Percentiles rank a stretch among this genome's conserved stretches.
phyloP scores from a whole-genome alignment of 108 stramenopile species.

The Cyclotella kingstonii region DNA sequence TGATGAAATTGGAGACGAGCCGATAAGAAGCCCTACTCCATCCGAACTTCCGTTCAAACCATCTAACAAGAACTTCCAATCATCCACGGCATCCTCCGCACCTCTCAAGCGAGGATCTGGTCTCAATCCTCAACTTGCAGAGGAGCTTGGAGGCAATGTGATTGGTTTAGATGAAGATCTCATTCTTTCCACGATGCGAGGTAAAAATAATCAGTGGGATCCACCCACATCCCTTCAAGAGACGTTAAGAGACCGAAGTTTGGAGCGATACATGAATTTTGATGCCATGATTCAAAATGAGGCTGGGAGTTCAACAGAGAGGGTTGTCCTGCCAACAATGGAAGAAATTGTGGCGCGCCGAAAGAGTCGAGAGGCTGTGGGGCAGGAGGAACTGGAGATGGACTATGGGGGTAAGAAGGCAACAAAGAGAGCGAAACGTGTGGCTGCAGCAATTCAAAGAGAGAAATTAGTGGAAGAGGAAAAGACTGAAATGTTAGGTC shows the following conservation, averaged over 20 bases:
- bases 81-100: too few species aligned
- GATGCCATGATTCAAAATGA: constrained; percentile 59
- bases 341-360: constrained; percentile 39
- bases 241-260: constrained; percentile 28
- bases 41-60: too few species aligned
- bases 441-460: constrained; percentile 47
- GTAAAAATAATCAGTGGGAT: constrained; percentile 25
- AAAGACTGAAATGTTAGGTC: constrained; percentile 28
- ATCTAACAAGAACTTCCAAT: too few species aligned
- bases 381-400: constrained; percentile 24
- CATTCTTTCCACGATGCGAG: constrained; percentile 35
- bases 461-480: constrained; percentile 31
- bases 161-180: constrained; percentile 40
- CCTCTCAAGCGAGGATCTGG: constrained; percentile 26
- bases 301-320: constrained; percentile 14
- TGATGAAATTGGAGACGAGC: too few species aligned
- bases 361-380: constrained; percentile 32
- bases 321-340: constrained; percentile 60
- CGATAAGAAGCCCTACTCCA: too few species aligned
- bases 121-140: constrained; percentile 33
- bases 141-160: constrained; percentile 39
- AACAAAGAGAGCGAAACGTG: constrained; percentile 48
- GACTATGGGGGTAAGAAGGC: constrained; percentile 58
- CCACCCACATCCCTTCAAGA: constrained; percentile 41
- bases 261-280: constrained; percentile 44